phyloP scores from a whole-genome alignment of 2,329 filamentous ascomycete genomes.

The Teratosphaeria viscida region DNA sequence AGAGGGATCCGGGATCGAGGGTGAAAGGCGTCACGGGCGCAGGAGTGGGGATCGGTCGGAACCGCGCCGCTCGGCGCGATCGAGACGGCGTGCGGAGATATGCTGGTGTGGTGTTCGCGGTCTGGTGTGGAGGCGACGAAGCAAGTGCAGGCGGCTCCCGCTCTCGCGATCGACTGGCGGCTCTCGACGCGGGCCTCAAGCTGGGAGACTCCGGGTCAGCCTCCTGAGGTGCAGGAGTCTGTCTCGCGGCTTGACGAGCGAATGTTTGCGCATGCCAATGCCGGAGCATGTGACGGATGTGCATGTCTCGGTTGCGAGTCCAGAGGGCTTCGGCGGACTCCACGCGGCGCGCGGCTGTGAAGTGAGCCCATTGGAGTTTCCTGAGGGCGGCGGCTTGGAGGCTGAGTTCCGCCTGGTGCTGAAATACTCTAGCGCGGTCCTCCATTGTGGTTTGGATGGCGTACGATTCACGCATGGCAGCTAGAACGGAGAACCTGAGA shows the following conservation, averaged over 20 bases:
- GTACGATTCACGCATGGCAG: slow-evolving; percentile 18
- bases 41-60: slow-evolving; percentile 21
- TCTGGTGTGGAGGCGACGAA: slow-evolving; percentile 9
- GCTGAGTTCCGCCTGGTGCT: slow-evolving; percentile 37
- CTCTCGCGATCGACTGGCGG: slow-evolving; percentile 14
- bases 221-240: slow-evolving; percentile 2
- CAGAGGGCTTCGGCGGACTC: slow-evolving; percentile 45
- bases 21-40: slow-evolving; percentile 20
- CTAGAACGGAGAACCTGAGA: slow-evolving; percentile 25
- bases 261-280: slow-evolving; percentile 43
- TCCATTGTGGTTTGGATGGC: slow-evolving; percentile 21
- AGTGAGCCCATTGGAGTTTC: slow-evolving; percentile 48
- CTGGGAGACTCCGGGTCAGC: slow-evolving; percentile 21
- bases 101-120: slow-evolving; percentile 12
- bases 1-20: slow-evolving; percentile 17
- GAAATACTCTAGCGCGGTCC: slow-evolving; percentile 35
- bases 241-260: slow-evolving; percentile 13
- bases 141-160: slow-evolving; percentile 1
- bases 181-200: slow-evolving; percentile 17
- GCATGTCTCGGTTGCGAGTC: slow-evolving; percentile 44
- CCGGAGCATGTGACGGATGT: slow-evolving; percentile 44
- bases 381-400: slow-evolving; percentile 40
- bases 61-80: slow-evolving; percentile 13
- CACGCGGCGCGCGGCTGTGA: slow-evolving; percentile 41
- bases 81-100: slow-evolving; percentile 39